These are phyloP conservation scores for Rubia tinctorum DNA, from an alignment of 305 asterid species.

Conservation along the genomic window DNA sequence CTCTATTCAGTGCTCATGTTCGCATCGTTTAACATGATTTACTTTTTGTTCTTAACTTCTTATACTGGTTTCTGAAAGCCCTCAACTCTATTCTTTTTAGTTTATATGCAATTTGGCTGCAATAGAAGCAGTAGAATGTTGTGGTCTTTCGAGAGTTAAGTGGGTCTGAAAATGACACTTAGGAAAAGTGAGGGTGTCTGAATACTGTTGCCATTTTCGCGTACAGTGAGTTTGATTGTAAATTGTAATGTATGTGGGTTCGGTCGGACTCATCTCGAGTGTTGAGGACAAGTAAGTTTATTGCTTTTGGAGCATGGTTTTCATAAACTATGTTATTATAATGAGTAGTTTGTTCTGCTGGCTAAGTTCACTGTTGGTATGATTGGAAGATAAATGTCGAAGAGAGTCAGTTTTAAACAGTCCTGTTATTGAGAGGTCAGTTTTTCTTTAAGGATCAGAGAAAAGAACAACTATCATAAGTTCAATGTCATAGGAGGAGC, in stretches of 20 bases:
- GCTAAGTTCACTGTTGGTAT: not conserved
- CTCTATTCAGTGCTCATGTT: constrained; percentile 1
- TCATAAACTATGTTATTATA: not conserved
- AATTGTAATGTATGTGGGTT: not conserved
- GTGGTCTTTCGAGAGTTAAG: not conserved
- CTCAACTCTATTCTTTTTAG: too few relatives aligned
- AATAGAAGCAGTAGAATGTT: not conserved
- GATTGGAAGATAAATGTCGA: not conserved
- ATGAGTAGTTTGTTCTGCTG: not conserved
- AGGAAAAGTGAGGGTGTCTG: not conserved
- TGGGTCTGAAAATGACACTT: not conserved
- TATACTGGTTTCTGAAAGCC: not conserved
- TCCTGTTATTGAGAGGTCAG: not conserved
- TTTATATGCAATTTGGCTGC: not conserved
- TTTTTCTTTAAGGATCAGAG: too few relatives aligned
- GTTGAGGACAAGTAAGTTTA: not conserved
- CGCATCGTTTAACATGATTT: not conserved
- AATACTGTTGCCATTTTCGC: not conserved
- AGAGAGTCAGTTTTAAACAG: too few relatives aligned
- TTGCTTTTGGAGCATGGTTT: not conserved
- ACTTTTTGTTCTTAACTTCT: not conserved
- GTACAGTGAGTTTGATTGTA: not conserved
- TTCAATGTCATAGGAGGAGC: too few relatives aligned
- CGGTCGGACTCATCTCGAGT: not conserved
- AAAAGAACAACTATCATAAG: too few relatives aligned